Evolutionary conservation across 345 rosid species (phyloP), one percentile per base, ranked within the genome.

Genomic region (Linum tenue): DNA sequence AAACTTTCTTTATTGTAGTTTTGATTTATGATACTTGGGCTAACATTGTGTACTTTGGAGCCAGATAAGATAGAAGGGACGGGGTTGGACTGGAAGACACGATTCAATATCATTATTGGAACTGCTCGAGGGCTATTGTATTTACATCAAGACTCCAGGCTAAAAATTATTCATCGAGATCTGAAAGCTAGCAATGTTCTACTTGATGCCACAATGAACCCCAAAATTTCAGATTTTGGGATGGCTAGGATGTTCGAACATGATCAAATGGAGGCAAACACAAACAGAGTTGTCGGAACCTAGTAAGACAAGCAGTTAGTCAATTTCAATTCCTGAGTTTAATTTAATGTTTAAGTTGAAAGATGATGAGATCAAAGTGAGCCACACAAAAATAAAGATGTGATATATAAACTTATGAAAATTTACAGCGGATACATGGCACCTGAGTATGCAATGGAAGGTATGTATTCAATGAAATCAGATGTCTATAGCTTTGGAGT

Each of bases 221-320:
- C 60, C 0, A 57, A 57, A 22, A 57, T 57, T 12, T 57, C 60
- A 57, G 60, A 57, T 57, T 57, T 57, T 37, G 38, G 60, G 5
- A 57, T 57, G 60, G 60, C 60, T 8, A n/a, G 38, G 17, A 57
- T 57, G 1, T 57, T 57, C 9, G 37, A 37, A 10, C 16, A 6
- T 5, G 60, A 22, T 57, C 60, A 57, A 10, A 57, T 16, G 15
- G 77, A 74, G 56, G 73, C 64, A 38, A 69, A 69, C 36, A 74
- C 77, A 35, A 69, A 56, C n/a, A 70, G 73, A 3, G 69, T 74
- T 0, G 73, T 74, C 8, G 77, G 77, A 41, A 74, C 77, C 48
- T 74, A 68, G 77, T 73, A 64, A 73, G 77, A 22, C 31, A 22
- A 22, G 31, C 31, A 22, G 0, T 22, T 22, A 22, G 31, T 22